Evolutionary conservation across 176 grass and related monocot species (phyloP).

Genomic region (Oryza meridionalis): DNA sequence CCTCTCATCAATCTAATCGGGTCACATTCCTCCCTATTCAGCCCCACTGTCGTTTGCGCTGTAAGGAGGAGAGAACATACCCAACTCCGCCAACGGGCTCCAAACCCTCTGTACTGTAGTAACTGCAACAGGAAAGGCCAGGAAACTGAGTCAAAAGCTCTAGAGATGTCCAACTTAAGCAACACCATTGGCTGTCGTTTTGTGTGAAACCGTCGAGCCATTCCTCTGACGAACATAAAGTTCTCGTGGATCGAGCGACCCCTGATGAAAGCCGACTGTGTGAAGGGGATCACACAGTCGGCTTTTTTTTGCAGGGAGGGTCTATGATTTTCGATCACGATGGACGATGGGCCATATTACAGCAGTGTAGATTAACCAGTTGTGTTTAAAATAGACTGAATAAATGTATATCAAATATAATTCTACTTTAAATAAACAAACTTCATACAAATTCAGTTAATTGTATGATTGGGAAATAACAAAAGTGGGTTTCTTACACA

Average conservation of each 20-base stretch:
- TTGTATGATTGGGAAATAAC: no score
- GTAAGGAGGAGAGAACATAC: background rate
- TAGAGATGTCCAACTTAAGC: background rate
- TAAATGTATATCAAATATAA: no score
- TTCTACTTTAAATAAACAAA: no score
- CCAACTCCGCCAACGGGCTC: background rate
- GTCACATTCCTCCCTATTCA: accelerated
- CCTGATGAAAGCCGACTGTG: background rate
- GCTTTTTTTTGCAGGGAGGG: no score
- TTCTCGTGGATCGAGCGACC: background rate
- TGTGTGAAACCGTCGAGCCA: background rate
- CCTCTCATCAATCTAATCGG: no score
- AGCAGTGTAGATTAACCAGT: no score
- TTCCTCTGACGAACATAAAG: no score
- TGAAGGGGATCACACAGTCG: accelerated
- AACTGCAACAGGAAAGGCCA: background rate
- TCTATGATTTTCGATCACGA: no score
- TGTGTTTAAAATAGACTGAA: no score
- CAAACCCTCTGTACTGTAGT: background rate
- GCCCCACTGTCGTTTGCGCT: background rate
- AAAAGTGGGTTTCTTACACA: no score
- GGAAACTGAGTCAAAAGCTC: background rate
- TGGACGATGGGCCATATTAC: no score
- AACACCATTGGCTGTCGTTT: background rate
- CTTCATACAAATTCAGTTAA: no score